Percentiles rank a stretch among this genome's conserved stretches.
Evolutionary conservation across 768 basidiomycete genomes (phyloP).

Genomic region (Naganishia vaughanmartiniae): DNA sequence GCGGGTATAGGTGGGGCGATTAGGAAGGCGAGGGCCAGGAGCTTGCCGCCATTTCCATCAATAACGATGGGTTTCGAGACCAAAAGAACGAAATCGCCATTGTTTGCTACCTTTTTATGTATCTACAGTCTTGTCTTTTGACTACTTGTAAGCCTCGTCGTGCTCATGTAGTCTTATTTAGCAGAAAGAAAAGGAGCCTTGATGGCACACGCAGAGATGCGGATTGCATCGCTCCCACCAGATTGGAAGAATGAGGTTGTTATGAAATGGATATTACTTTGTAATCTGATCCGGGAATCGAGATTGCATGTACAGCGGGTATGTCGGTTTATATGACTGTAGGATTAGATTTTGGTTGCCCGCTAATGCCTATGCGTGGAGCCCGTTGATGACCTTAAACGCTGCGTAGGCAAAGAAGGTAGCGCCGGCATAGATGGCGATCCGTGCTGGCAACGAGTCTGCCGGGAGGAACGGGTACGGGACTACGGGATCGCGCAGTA

Average conservation of each 20-base stretch:
- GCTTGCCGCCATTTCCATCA: too few species aligned
- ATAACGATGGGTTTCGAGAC: too few species aligned
- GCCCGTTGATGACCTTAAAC: slow-evolving; percentile 62
- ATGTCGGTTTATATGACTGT: too few species aligned
- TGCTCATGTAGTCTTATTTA: slow-evolving; percentile 5
- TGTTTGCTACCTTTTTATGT: background rate
- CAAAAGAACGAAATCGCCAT: too few species aligned
- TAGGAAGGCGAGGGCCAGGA: background rate
- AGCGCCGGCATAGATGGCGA: slow-evolving; percentile 63
- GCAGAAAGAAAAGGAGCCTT: background rate
- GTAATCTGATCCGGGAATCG: too few species aligned
- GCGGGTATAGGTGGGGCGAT: background rate
- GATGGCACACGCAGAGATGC: too few species aligned
- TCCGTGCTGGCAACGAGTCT: slow-evolving; percentile 52
- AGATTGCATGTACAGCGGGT: too few species aligned
- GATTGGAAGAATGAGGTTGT: too few species aligned
- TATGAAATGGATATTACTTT: too few species aligned
- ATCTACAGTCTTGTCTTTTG: background rate
- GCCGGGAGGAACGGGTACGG: slow-evolving; percentile 77
- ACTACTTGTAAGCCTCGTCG: background rate
- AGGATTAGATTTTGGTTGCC: too few species aligned
- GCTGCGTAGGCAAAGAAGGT: slow-evolving; percentile 59
- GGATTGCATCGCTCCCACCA: too few species aligned
- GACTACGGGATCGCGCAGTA: slow-evolving; percentile 54
- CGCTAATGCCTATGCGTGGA: slow-evolving; percentile 55